phyloP scores from a whole-genome alignment of 1,284 basidiomycete species.

The Xerocomus amazonicus region DNA sequence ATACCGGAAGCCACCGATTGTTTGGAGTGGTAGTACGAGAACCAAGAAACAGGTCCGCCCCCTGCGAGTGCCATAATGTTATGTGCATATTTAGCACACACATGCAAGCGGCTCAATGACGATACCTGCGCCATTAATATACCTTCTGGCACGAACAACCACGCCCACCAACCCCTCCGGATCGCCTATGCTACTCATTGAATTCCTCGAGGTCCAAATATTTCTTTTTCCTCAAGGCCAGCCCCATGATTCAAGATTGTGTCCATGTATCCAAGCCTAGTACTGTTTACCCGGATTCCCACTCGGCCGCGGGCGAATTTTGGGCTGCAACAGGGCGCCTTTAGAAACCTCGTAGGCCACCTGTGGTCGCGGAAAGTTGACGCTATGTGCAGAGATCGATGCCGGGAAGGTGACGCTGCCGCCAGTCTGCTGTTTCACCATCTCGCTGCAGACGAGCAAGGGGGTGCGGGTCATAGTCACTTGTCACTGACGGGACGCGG shows the following conservation, averaged over 20 bases:
- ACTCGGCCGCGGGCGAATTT: conserved; percentile 37
- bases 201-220: conserved; percentile 38
- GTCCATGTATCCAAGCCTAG: conserved; percentile 45
- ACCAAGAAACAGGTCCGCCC: too few relatives aligned
- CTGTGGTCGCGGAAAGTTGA: conserved; percentile 42
- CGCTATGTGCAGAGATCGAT: conserved; percentile 40
- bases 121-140: too few relatives aligned
- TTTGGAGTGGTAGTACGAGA: background rate
- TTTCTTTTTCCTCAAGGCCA: conserved; percentile 29
- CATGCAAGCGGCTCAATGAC: too few relatives aligned
- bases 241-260: conserved; percentile 39
- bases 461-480: background rate
- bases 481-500: background rate
- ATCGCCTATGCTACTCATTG: conserved; percentile 42
- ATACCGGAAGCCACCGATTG: background rate
- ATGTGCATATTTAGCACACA: too few relatives aligned
- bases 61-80: too few relatives aligned
- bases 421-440: conserved; percentile 39
- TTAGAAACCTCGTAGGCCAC: conserved; percentile 33
- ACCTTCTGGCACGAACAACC: conserved; percentile 14
- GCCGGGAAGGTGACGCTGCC: conserved; percentile 42
- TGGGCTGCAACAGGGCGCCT: conserved; percentile 25
- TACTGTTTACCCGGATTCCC: conserved; percentile 43
- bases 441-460: conserved; percentile 23
- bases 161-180: background rate